Percentiles rank a stretch among this genome's conserved stretches.
Evolutionary conservation across 1,284 basidiomycete species (phyloP).

Genomic region (Apiotrichum mycotoxinovorans): DNA sequence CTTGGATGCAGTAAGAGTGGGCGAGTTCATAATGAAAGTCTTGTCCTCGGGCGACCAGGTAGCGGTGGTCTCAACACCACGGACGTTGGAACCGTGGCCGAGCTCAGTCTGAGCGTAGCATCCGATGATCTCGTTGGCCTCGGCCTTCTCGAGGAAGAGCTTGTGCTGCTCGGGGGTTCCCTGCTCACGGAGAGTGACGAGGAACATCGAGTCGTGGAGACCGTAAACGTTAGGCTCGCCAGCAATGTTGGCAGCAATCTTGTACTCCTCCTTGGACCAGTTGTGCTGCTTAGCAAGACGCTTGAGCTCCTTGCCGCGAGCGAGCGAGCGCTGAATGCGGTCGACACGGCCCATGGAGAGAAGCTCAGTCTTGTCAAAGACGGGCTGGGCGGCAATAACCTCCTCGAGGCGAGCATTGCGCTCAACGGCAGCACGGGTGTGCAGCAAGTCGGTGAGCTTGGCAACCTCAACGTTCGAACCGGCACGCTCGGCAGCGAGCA

Average conservation of each 20-base stretch:
- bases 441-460: constrained; percentile 13
- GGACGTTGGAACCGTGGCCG: constrained; percentile 56
- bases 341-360: constrained; percentile 24
- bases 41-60: constrained; percentile 56
- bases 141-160: constrained; percentile 20
- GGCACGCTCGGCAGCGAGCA: constrained; percentile 18
- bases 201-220: constrained; percentile 21
- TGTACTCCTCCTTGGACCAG: constrained; percentile 18
- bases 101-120: constrained; percentile 58
- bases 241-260: constrained; percentile 7
- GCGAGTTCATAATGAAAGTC: constrained; percentile 58
- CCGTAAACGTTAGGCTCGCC: constrained; percentile 21
- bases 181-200: constrained; percentile 19
- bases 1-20: constrained; percentile 53
- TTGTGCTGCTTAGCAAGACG: constrained; percentile 13
- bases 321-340: constrained; percentile 20
- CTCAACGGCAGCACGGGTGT: constrained; percentile 13
- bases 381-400: constrained; percentile 8
- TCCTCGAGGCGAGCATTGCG: background rate
- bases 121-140: constrained; percentile 48
- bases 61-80: constrained; percentile 59
- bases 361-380: constrained; percentile 23
- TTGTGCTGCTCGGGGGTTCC: constrained; percentile 21
- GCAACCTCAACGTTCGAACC: constrained; percentile 11
- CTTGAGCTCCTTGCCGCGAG: constrained; percentile 22